phyloP scores from a whole-genome alignment of 2,329 filamentous ascomycete species.

The Cladosporium sp. region DNA sequence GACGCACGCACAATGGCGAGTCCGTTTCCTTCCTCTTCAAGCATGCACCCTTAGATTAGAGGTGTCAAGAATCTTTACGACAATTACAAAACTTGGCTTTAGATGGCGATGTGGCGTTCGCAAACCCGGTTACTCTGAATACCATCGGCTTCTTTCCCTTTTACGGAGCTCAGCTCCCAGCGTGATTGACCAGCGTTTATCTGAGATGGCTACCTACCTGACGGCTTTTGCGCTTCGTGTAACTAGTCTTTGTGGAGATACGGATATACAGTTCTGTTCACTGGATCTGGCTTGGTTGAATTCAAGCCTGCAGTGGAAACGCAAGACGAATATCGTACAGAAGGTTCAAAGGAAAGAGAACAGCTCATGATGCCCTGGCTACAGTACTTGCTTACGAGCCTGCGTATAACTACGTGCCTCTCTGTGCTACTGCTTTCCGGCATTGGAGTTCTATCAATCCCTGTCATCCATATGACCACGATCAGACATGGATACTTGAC shows the following conservation, averaged over 20 bases:
- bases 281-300: not conserved
- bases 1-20: conserved; percentile 66
- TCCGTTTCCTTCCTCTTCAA: conserved; percentile 68
- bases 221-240: not conserved
- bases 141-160: not conserved
- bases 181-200: not conserved
- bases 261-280: not conserved
- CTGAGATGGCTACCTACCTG: not conserved
- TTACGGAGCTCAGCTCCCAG: not conserved
- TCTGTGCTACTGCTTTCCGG: not conserved
- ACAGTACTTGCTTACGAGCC: not conserved
- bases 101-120: conserved; percentile 10
- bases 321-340: not conserved
- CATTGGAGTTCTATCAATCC: not conserved
- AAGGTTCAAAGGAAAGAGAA: not conserved
- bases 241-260: not conserved
- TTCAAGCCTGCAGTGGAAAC: not conserved
- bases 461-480: too few relatives aligned
- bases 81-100: not conserved
- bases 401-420: not conserved
- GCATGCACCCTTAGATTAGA: conserved; percentile 52
- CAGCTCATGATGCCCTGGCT: not conserved
- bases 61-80: not conserved
- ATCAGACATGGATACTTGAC: too few relatives aligned
- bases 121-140: conserved; percentile 2